phyloP scores from a whole-genome alignment of 2,329 filamentous ascomycete species.

The Ophidiomyces ophidiicola region DNA sequence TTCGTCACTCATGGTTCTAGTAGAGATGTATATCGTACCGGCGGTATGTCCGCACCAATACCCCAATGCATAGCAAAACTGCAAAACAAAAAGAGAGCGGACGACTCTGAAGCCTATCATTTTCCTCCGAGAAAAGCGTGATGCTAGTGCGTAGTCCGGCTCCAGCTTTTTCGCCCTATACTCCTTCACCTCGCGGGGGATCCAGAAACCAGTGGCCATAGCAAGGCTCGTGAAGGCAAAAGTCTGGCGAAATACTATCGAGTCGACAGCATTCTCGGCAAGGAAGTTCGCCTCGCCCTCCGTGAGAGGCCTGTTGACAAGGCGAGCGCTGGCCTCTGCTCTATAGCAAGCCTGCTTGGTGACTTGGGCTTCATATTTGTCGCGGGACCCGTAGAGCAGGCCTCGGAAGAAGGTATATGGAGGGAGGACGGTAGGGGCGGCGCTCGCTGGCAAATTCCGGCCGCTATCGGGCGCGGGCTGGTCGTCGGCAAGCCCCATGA shows the following conservation, averaged over 20 bases:
- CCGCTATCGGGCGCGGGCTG: background rate
- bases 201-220: slow-evolving; percentile 14
- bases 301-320: slow-evolving; percentile 21
- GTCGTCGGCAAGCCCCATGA: slow-evolving; percentile 7
- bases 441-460: slow-evolving; percentile 10
- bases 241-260: slow-evolving; percentile 3
- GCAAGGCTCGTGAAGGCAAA: slow-evolving; percentile 6
- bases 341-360: slow-evolving; percentile 13
- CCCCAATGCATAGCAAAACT: background rate
- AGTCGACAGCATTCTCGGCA: slow-evolving; percentile 24
- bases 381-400: slow-evolving; percentile 20
- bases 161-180: background rate
- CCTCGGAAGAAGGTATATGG: slow-evolving; percentile 22
- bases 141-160: background rate
- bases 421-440: slow-evolving; percentile 18
- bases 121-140: background rate
- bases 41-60: slow-evolving; percentile 1
- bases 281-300: slow-evolving; percentile 28
- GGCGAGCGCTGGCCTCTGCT: slow-evolving; percentile 17
- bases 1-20: background rate
- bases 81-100: background rate
- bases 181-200: too few species aligned
- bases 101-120: background rate
- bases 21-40: background rate
- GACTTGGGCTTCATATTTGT: slow-evolving; percentile 16